These are phyloP conservation scores for Vanrija pseudolonga DNA, from an alignment of 1,284 basidiomycete genomes.

Conservation along the genomic window DNA sequence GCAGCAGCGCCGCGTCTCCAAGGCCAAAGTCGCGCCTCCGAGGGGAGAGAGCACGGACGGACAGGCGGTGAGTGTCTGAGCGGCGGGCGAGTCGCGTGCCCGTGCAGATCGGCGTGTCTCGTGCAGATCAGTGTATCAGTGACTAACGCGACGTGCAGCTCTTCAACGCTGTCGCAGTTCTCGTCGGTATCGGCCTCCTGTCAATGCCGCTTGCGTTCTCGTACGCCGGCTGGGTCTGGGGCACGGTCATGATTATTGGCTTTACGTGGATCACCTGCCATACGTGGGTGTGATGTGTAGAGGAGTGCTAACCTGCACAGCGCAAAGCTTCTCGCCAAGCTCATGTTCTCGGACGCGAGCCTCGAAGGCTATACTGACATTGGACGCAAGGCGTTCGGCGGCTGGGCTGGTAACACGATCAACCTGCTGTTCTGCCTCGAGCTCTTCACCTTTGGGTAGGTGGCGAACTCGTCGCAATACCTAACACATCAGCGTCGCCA, in stretches of 20 bases:
- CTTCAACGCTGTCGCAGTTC: constrained; percentile 84
- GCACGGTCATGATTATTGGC: constrained; percentile 67
- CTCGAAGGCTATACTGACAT: constrained; percentile 84
- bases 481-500: constrained; percentile 61
- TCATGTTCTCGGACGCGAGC: constrained; percentile 67
- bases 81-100: background rate
- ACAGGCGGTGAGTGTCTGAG: constrained; percentile 62
- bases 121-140: too few species aligned
- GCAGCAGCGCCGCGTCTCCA: constrained; percentile 13
- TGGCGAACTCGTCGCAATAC: background rate
- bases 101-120: too few species aligned
- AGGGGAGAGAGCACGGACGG: constrained; percentile 67
- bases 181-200: constrained; percentile 84
- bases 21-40: constrained; percentile 16
- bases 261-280: constrained; percentile 81
- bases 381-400: constrained; percentile 79
- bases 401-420: constrained; percentile 55
- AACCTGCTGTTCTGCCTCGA: constrained; percentile 68
- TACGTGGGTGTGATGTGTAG: constrained; percentile 58
- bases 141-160: constrained; percentile 56
- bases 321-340: constrained; percentile 73
- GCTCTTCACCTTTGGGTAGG: constrained; percentile 60
- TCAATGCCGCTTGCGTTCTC: constrained; percentile 84
- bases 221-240: constrained; percentile 78
- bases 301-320: constrained; percentile 48